A percentile compares a stretch with the other conserved stretches of the same genome.
phyloP scores from a whole-genome alignment of 129 eudicot genomes.

The carrot (Daucus carota) region DNA sequence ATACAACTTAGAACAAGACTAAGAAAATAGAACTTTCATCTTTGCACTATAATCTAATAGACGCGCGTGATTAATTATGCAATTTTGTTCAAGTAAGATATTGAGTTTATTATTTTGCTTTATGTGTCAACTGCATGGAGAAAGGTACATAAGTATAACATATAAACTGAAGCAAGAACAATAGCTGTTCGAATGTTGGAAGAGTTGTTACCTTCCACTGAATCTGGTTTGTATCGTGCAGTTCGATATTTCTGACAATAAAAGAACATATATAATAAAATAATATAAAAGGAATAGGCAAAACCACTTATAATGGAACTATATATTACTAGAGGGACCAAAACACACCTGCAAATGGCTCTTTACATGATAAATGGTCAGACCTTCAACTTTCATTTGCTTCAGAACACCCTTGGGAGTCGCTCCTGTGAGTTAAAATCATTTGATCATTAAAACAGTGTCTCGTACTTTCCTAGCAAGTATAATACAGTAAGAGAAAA shows the following conservation, averaged over 20 bases:
- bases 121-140: neutral
- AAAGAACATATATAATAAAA: constrained; percentile 18
- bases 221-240: constrained; percentile 92
- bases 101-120: neutral
- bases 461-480: neutral
- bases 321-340: constrained; percentile 11
- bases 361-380: constrained; percentile 94
- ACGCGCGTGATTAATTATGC: neutral
- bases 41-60: neutral
- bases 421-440: constrained; percentile 54
- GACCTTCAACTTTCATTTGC: constrained; percentile 80
- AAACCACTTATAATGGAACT: neutral
- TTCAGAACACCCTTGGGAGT: constrained; percentile 96
- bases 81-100: neutral
- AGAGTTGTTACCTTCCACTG: constrained; percentile 54
- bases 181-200: neutral
- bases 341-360: constrained; percentile 84
- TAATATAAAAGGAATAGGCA: constrained; percentile 7
- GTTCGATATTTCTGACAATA: constrained; percentile 86
- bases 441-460: constrained; percentile 5
- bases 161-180: neutral
- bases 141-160: neutral
- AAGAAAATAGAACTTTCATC: neutral
- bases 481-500: constrained; percentile 2
- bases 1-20: neutral